These are phyloP conservation scores for Colletotrichum gigasporum DNA, from an alignment of 2,329 filamentous ascomycete species.

Conservation along the genomic window DNA sequence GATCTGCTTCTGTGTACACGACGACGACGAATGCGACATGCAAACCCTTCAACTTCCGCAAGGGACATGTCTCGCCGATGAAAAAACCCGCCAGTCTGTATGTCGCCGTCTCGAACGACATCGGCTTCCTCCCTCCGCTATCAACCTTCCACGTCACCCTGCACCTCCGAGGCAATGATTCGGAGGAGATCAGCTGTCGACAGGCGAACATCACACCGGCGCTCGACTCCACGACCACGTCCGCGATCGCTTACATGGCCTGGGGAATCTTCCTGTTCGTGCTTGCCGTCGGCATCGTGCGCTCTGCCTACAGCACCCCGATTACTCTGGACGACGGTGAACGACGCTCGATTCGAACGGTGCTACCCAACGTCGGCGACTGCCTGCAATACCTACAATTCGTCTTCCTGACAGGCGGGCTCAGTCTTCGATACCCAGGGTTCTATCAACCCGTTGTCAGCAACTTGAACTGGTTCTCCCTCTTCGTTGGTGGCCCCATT, in stretches of 20 bases:
- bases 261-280: constrained; percentile 33
- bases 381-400: constrained; percentile 83
- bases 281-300: constrained; percentile 25
- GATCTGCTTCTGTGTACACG: constrained; percentile 9
- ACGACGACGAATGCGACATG: constrained; percentile 3
- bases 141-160: constrained; percentile 31
- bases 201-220: constrained; percentile 33
- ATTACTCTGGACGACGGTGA: constrained; percentile 4
- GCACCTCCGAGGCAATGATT: constrained; percentile 9
- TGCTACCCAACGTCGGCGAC: constrained; percentile 46
- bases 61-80: background rate
- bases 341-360: constrained; percentile 4
- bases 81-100: background rate
- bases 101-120: constrained; percentile 13
- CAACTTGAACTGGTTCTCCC: constrained; percentile 71
- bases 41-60: background rate
- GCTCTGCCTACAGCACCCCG: constrained; percentile 13
- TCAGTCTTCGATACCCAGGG: constrained; percentile 78
- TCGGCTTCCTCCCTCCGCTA: constrained; percentile 17
- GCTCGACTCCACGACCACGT: constrained; percentile 7
- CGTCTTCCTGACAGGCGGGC: constrained; percentile 73
- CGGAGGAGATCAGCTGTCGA: constrained; percentile 22
- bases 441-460: constrained; percentile 78
- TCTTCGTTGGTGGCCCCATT: constrained; percentile 63
- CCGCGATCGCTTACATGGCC: constrained; percentile 28